These are phyloP conservation scores for Amylostereum areolatum DNA, from an alignment of 1,284 basidiomycete genomes.

Conservation along the genomic window DNA sequence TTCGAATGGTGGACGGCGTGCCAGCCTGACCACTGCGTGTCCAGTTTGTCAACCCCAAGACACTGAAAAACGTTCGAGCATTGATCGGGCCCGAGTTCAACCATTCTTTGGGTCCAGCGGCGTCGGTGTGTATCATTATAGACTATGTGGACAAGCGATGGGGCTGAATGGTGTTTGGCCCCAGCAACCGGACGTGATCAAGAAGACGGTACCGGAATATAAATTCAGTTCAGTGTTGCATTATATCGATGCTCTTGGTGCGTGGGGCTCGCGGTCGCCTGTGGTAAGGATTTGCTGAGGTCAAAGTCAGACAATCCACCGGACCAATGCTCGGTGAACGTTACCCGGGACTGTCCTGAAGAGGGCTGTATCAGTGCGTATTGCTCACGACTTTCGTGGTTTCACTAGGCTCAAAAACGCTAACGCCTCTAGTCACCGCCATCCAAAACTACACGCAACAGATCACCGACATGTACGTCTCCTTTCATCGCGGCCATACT, in stretches of 20 bases:
- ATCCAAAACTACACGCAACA: constrained; percentile 51
- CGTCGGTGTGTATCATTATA: constrained; percentile 25
- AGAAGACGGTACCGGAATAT: constrained; percentile 31
- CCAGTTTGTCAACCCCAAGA: constrained; percentile 39
- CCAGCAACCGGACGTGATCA: constrained; percentile 10
- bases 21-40: neutral
- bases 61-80: constrained; percentile 37
- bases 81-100: constrained; percentile 36
- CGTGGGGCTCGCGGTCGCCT: constrained; percentile 1
- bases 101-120: constrained; percentile 38
- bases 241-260: constrained; percentile 45
- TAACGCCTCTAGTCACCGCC: constrained; percentile 32
- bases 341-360: constrained; percentile 37
- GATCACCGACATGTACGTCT: constrained; percentile 29
- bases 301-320: constrained; percentile 37
- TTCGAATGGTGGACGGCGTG: neutral
- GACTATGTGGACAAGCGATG: constrained; percentile 19
- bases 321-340: constrained; percentile 37
- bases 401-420: neutral
- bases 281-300: neutral
- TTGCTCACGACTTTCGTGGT: neutral
- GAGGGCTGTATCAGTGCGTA: constrained; percentile 39
- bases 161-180: constrained; percentile 29
- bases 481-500: neutral
- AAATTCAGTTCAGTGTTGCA: constrained; percentile 38